Evolutionary conservation across 768 basidiomycete genomes (phyloP).

Genomic region (Russula ochroleuca): DNA sequence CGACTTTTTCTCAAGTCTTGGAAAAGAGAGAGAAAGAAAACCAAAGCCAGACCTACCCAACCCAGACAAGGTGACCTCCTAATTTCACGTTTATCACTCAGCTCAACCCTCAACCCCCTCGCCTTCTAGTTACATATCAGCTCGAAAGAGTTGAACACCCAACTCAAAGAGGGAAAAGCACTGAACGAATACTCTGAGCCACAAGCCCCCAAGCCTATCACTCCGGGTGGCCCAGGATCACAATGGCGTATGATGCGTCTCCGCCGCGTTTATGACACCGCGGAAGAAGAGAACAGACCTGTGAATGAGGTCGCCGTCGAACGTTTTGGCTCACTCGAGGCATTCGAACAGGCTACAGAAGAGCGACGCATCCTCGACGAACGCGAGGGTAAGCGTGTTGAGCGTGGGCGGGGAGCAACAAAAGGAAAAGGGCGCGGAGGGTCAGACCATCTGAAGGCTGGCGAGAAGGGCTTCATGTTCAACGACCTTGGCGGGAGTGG

Average conservation of each 20-base stretch:
- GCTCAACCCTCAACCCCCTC: conserved; percentile 16
- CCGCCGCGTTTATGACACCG: conserved; percentile 81
- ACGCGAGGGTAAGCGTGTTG: conserved; percentile 53
- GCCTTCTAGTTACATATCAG: conserved; percentile 52
- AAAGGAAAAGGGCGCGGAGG: conserved; percentile 36
- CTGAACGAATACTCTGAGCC: conserved; percentile 41
- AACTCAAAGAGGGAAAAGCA: conserved; percentile 45
- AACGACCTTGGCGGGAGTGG: conserved; percentile 58
- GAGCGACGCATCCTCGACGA: conserved; percentile 85
- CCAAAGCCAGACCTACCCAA: conserved; percentile 55
- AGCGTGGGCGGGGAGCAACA: conserved; percentile 38
- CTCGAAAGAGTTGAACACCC: conserved; percentile 57
- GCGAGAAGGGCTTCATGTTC: conserved; percentile 63
- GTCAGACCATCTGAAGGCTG: conserved; percentile 33
- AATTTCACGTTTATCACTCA: too few relatives aligned
- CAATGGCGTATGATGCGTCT: conserved; percentile 99
- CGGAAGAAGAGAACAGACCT: conserved; percentile 71
- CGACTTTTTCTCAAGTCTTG: conserved; percentile 89
- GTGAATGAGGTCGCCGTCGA: conserved; percentile 82
- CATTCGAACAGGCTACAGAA: conserved; percentile 85
- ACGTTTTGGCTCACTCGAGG: conserved; percentile 78
- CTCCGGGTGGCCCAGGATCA: conserved; percentile 88
- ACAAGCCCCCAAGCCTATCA: conserved; percentile 45
- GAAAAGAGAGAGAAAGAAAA: conserved; percentile 70
- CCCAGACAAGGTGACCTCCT: conserved; percentile 61